Conservation (phyloP, 2,329 filamentous ascomycete genomes). For the Talaromyces sp. region DNA sequence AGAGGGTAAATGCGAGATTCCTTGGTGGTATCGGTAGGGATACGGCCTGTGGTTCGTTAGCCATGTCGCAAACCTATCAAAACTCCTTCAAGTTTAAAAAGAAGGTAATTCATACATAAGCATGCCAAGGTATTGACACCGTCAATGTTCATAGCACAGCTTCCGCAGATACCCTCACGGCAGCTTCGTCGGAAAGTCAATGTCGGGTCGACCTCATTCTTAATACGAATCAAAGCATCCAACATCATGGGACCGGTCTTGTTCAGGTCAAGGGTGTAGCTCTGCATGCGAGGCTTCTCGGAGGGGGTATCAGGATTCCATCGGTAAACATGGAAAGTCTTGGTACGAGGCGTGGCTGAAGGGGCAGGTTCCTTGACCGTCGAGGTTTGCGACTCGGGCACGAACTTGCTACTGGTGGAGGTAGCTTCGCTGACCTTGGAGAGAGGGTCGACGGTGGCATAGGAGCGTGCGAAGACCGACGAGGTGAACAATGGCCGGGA, state of each 20-base stretch:
- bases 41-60: constrained; percentile 65
- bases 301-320: constrained; percentile 94
- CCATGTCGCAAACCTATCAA: constrained; percentile 3
- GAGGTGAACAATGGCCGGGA: constrained; percentile 42
- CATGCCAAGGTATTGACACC: constrained; percentile 97
- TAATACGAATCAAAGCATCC: constrained; percentile 94
- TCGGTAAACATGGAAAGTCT: constrained; percentile 98
- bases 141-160: constrained; percentile 99
- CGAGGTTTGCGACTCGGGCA: constrained; percentile 55
- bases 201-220: constrained; percentile 97
- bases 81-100: too few species aligned
- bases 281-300: constrained; percentile 93
- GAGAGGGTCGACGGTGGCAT: constrained; percentile 46
- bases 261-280: constrained; percentile 91
- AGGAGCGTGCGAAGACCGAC: constrained; percentile 38
- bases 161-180: constrained; percentile 96
- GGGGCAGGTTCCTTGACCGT: constrained; percentile 60
- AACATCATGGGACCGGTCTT: constrained; percentile 99
- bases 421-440: constrained; percentile 28
- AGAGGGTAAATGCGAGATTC: constrained; percentile 96
- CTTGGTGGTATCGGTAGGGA: constrained; percentile 74
- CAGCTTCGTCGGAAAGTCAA: constrained; percentile 94
- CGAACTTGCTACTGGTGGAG: constrained; percentile 30
- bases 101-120: constrained; percentile 65
- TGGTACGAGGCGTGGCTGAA: constrained; percentile 61